Base-by-base conservation (phyloP, 139 green algal species). In the Coccomyxa sp. region DNA sequence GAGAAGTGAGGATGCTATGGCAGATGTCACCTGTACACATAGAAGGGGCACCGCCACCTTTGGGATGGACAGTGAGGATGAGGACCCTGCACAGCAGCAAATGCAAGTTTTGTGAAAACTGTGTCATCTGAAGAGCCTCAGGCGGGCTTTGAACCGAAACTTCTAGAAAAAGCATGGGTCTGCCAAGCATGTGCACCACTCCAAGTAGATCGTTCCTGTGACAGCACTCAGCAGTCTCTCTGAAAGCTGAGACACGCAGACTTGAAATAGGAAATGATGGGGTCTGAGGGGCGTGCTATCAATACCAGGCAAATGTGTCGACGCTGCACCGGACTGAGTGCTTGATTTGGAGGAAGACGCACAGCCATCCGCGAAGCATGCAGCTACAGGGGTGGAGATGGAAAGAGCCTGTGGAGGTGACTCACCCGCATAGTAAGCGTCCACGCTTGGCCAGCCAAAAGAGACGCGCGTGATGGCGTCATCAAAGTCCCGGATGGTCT, bases 401-500 rank as follows among this genome's bases (percentile, higher is more conserved):
- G 18, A 37, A 22, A 34, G 18, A 71, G 14, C 64, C 8, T 16
- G 33, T 37, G 14, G 22, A 8, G 12, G 34, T 8, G 18, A 8
- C 8, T 41, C 3, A 71, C 84, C 86, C 8, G 82, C 88, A 78
- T 98, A 98, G 90, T 98, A 98, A 2, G 84, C 88, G 44, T 97
- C 94, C 36, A 97, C 94, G 39, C 36, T 81, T 9, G 78, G 75
- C 91, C 92, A 98, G 38, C 82, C 88, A 82, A 93, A 94, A 14
- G 84, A 78, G 6, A 86, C 39, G 6, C 79, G 81, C 1, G 94
- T 98, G 81, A 98, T 92, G 39, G 89, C 89, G 0, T 95, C 91
- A 73, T 98, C 94, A 86, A 98, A 97, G 0, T 94, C 90, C 0
- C 88, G 77, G 58, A 98, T 94, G 41, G 84, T 96, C 7, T 68